Percentiles rank a stretch among this genome's conserved stretches.
These are phyloP conservation scores for Draba incana DNA, from an alignment of 345 rosid species.

Conservation along the genomic window DNA sequence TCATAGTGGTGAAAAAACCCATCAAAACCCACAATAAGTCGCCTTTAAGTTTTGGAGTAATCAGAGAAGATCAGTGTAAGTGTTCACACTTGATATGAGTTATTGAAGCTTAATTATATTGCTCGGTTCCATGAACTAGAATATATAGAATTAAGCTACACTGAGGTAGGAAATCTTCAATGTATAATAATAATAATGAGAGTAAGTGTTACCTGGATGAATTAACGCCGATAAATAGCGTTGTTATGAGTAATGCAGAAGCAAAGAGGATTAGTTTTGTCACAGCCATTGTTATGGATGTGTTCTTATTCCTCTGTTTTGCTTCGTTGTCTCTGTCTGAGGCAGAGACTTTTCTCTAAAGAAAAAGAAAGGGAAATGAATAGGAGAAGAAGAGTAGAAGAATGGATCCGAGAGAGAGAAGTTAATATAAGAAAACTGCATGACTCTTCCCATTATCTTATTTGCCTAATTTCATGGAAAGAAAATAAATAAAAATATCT, in stretches of 20 bases:
- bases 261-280: conserved; percentile 44
- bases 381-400: conserved; percentile 24
- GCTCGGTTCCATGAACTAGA: conserved; percentile 19
- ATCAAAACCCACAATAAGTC: not conserved
- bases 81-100: not conserved
- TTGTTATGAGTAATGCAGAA: conserved; percentile 46
- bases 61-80: not conserved
- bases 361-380: conserved; percentile 1
- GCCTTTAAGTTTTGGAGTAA: not conserved
- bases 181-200: not conserved
- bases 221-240: conserved; percentile 44
- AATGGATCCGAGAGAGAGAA: conserved; percentile 32
- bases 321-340: conserved; percentile 31
- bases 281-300: conserved; percentile 52
- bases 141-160: conserved; percentile 8
- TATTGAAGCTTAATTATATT: not conserved
- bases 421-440: conserved; percentile 33
- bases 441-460: conserved; percentile 20
- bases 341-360: conserved; percentile 27
- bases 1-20: conserved; percentile 2
- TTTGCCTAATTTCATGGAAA: conserved; percentile 5
- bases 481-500: not conserved
- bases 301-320: conserved; percentile 29
- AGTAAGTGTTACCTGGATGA: conserved; percentile 41
- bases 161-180: not conserved